phyloP scores from a whole-genome alignment of 2,329 filamentous ascomycete species.

The Fusarium graminum region DNA sequence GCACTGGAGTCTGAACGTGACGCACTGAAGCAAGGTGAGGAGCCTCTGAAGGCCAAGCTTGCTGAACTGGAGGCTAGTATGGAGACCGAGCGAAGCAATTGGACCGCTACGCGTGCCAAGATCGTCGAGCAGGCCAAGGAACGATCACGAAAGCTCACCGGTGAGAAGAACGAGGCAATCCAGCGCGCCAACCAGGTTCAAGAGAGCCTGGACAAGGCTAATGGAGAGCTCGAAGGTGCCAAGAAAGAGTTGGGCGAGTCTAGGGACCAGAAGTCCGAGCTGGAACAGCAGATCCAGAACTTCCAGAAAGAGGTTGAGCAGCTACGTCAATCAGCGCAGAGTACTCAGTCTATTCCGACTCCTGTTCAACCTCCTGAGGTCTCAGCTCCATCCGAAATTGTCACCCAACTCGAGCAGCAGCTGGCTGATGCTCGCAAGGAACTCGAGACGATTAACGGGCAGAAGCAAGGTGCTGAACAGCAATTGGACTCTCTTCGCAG shows the following conservation, averaged over 20 bases:
- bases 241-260: constrained; percentile 54
- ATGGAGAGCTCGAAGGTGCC: constrained; percentile 67
- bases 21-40: constrained; percentile 63
- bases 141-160: constrained; percentile 65
- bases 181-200: constrained; percentile 66
- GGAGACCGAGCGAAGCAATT: constrained; percentile 67
- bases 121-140: constrained; percentile 75
- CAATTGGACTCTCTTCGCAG: constrained; percentile 67
- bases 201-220: constrained; percentile 61
- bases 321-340: constrained; percentile 54
- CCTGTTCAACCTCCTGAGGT: constrained; percentile 53
- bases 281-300: constrained; percentile 59
- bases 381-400: constrained; percentile 61
- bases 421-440: constrained; percentile 67
- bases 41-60: constrained; percentile 67
- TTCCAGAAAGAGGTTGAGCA: constrained; percentile 60
- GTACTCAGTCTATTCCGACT: constrained; percentile 55
- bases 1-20: constrained; percentile 75
- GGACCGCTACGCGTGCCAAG: constrained; percentile 65
- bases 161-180: constrained; percentile 66
- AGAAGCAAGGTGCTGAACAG: constrained; percentile 77
- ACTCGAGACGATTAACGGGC: constrained; percentile 72
- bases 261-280: constrained; percentile 51
- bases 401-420: constrained; percentile 63
- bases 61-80: constrained; percentile 65